These are phyloP conservation scores for Rhododendron kiyosumense DNA, from an alignment of 148 eudicot species.

Conservation along the genomic window DNA sequence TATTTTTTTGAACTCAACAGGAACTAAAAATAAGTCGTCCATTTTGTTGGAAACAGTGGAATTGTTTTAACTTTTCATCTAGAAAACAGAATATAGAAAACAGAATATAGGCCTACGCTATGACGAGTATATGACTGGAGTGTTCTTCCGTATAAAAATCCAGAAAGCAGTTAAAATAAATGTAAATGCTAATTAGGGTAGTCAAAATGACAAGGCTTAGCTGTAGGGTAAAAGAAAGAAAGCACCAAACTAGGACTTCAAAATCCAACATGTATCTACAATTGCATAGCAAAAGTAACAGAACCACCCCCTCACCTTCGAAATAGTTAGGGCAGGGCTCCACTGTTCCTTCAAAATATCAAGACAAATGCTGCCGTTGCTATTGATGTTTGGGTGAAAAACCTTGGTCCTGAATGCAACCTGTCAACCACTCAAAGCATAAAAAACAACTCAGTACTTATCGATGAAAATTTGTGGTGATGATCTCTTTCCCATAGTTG, in stretches of 20 bases:
- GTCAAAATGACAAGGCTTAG: background rate
- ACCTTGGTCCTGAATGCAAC: slow-evolving; percentile 12
- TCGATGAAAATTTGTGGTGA: background rate
- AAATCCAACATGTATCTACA: background rate
- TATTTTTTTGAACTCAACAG: too few relatives aligned
- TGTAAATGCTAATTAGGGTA: background rate
- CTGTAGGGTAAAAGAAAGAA: background rate
- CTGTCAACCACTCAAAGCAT: background rate
- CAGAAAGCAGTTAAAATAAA: background rate
- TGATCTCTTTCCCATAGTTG: background rate
- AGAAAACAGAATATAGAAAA: background rate
- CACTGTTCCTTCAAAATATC: slow-evolving; percentile 10
- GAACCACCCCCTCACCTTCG: background rate
- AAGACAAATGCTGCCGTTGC: slow-evolving; percentile 10
- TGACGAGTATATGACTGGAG: background rate
- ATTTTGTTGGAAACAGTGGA: background rate
- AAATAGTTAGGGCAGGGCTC: slow-evolving; percentile 7
- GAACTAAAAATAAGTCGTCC: background rate
- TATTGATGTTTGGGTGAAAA: slow-evolving; percentile 9
- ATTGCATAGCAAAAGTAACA: background rate
- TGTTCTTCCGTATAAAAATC: background rate
- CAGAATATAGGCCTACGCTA: background rate
- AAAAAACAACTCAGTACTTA: background rate
- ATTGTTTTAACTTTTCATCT: background rate
- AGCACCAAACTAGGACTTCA: background rate